Evolutionary conservation across 768 basidiomycete genomes (phyloP).

Genomic region (Flagelloscypha sp.): DNA sequence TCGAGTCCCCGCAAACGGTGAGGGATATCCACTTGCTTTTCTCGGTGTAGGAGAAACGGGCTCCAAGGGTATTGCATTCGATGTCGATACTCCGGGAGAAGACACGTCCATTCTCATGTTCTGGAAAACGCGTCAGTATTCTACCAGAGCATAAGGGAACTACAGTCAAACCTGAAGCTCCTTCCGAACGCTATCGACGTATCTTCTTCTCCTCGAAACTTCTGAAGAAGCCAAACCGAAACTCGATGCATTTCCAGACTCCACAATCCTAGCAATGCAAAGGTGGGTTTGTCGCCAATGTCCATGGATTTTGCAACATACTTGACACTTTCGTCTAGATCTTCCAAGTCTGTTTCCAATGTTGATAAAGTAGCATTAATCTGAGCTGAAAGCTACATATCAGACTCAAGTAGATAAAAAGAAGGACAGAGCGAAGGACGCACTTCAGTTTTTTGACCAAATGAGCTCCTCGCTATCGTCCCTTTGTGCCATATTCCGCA

Average conservation of each 20-base stretch:
- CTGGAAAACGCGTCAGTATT: too few species aligned
- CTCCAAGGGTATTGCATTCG: slow-evolving; percentile 8
- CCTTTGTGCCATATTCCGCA: slow-evolving; percentile 57
- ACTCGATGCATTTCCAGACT: slow-evolving; percentile 72
- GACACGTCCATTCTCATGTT: slow-evolving; percentile 63
- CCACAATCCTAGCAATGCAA: slow-evolving; percentile 75
- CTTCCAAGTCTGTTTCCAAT: slow-evolving; percentile 82
- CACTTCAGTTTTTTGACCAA: slow-evolving; percentile 53
- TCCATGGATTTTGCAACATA: slow-evolving; percentile 24
- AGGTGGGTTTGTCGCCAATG: neutral
- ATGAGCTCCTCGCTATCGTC: slow-evolving; percentile 73
- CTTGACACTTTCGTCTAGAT: slow-evolving; percentile 92
- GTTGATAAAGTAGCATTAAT: slow-evolving; percentile 68
- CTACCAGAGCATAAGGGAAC: slow-evolving; percentile 29
- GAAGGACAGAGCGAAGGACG: neutral
- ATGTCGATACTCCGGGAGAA: slow-evolving; percentile 16
- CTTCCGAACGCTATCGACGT: slow-evolving; percentile 63
- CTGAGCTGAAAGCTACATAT: slow-evolving; percentile 27
- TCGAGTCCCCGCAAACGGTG: slow-evolving; percentile 21
- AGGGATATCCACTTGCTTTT: slow-evolving; percentile 24
- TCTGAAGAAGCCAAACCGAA: slow-evolving; percentile 79
- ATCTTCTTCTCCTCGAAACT: slow-evolving; percentile 65
- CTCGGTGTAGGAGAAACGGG: slow-evolving; percentile 11
- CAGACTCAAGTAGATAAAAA: neutral
- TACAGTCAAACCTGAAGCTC: slow-evolving; percentile 67